Evolutionary conservation across 75 land plant species (phyloP), one percentile per base, ranked within the genome.

Genomic region (Larix kaempferi): DNA sequence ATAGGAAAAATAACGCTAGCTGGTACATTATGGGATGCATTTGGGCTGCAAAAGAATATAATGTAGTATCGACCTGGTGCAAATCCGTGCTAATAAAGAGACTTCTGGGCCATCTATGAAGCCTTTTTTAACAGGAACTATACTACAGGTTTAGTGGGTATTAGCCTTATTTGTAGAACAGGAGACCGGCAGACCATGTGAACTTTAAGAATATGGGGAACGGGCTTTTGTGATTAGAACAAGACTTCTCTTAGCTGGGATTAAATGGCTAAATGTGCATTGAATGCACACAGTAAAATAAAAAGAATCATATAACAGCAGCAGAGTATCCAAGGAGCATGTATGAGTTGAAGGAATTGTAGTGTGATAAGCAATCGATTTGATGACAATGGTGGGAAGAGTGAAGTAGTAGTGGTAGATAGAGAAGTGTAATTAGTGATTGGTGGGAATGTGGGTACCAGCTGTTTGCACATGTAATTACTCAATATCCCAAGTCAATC

Each of bases 1-100:
- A n/a, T 39, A 69, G 22, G 52, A 69, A 41, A 17, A 69, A 3
- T 0, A 1, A n/a, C n/a, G 19, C 41, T 44, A 41, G 11, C 21
- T 19, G 73, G 73, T 41, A 41, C 73, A 69, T 69, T 5, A 44
- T 69, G 21, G 54, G 25, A 21, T 69, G 54, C 73, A 69, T 39
- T 19, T 69, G 49, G 7, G 73, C 35, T 65, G 69, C n/a, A 65
- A 65, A 65, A 35, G 73, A 22, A 69, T 41, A 69, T 22, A 41
- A 41, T 69, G 54, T 21, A n/a, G 73, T 37, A 69, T 69, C 73
- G n/a, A 21, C 41, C 44, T 19, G 11, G 22, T 69, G 73, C 11
- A 69, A 69, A 69, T 69, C 16, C 21, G 52, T 21, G 23, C 52
- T 41, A 69, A 6, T 39, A 69, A 41, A 69, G 7, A 69, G 49